Percentiles rank a stretch among this genome's conserved stretches.
phyloP scores from a whole-genome alignment of 768 basidiomycete species.

The Tremella fuciformis region DNA sequence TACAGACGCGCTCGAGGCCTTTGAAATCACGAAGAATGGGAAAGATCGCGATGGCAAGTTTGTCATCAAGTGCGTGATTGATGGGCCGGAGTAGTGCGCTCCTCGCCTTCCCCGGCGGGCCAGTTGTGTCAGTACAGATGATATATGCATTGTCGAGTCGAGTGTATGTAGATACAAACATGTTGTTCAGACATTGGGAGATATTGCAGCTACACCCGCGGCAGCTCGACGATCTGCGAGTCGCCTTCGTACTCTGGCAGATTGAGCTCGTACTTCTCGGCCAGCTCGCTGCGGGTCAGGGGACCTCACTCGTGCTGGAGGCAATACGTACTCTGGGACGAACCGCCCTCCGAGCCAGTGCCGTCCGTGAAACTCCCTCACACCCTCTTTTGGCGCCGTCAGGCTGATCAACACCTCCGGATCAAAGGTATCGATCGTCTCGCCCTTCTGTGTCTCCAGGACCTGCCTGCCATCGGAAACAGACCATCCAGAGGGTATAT shows the following conservation, averaged over 20 bases:
- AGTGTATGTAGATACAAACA: too few species aligned
- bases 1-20: constrained; percentile 71
- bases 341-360: constrained; percentile 96
- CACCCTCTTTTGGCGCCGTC: constrained; percentile 92
- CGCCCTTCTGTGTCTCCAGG: constrained; percentile 31
- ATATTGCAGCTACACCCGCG: constrained; percentile 3
- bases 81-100: constrained; percentile 48
- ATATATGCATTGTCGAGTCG: too few species aligned
- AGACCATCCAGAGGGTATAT: constrained; percentile 96
- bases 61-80: constrained; percentile 86
- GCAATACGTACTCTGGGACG: constrained; percentile 76
- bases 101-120: too few species aligned
- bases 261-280: constrained; percentile 71
- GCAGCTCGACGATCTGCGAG: constrained; percentile 77
- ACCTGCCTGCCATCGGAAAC: constrained; percentile 68
- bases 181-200: too few species aligned
- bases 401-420: constrained; percentile 82
- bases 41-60: constrained; percentile 81
- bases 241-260: constrained; percentile 75
- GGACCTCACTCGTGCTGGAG: not conserved
- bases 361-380: constrained; percentile 67
- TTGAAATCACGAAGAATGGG: constrained; percentile 73
- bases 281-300: constrained; percentile 60
- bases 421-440: constrained; percentile 57
- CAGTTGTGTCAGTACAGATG: too few species aligned